These are phyloP conservation scores for Entomortierella parvispora DNA, from an alignment of 192 early-diverging fungal genomes.

Conservation along the genomic window DNA sequence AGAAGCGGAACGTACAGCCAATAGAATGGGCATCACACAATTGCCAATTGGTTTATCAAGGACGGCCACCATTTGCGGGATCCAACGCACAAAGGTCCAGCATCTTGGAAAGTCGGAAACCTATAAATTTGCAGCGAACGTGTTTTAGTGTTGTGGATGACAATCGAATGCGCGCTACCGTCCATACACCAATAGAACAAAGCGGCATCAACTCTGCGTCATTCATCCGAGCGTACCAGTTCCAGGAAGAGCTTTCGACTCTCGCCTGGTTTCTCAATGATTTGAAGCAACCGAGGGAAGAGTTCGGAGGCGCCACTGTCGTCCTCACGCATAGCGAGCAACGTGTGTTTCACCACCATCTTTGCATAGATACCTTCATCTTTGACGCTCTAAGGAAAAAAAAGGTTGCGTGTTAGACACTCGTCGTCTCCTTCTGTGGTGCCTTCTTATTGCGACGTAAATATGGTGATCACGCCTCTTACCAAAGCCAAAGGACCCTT, in stretches of 20 bases:
- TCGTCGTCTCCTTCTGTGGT: background rate
- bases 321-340: slow-evolving; percentile 66
- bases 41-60: slow-evolving; percentile 67
- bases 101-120: slow-evolving; percentile 47
- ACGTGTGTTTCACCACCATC: slow-evolving; percentile 56
- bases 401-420: background rate
- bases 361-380: slow-evolving; percentile 27
- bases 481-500: slow-evolving; percentile 2
- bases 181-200: too few relatives aligned
- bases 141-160: background rate
- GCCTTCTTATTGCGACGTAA: background rate
- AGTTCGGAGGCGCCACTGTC: slow-evolving; percentile 65
- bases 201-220: background rate
- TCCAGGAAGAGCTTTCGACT: slow-evolving; percentile 49
- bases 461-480: background rate
- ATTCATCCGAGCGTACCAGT: slow-evolving; percentile 16
- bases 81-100: slow-evolving; percentile 83
- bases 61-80: slow-evolving; percentile 78
- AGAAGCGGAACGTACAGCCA: slow-evolving; percentile 38
- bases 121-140: slow-evolving; percentile 19
- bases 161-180: too few relatives aligned
- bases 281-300: slow-evolving; percentile 76
- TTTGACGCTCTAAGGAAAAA: slow-evolving; percentile 7
- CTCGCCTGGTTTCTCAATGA: slow-evolving; percentile 64
- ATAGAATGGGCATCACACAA: slow-evolving; percentile 62